Evolutionary conservation across 331 rosid genomes (phyloP).

Genomic region (Rosa hybrid): DNA sequence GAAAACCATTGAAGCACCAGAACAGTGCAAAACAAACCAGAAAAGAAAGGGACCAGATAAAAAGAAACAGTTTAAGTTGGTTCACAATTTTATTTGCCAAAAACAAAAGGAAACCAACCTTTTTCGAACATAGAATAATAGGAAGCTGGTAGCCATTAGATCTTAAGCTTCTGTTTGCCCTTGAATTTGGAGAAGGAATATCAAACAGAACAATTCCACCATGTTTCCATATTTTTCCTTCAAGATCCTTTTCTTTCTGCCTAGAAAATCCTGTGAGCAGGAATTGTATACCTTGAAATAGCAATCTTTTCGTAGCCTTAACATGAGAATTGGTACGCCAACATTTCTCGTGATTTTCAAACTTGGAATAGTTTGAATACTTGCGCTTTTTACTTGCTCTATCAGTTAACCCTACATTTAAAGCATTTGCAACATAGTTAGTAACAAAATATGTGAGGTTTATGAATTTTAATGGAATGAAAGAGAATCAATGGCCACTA

Average conservation of each 20-base stretch:
- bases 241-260: constrained; percentile 57
- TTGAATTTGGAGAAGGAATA: constrained; percentile 63
- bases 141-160: constrained; percentile 48
- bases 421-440: constrained; percentile 14
- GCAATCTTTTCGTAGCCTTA: constrained; percentile 39
- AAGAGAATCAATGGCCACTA: constrained; percentile 12
- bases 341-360: constrained; percentile 31
- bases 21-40: neutral
- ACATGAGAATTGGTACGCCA: constrained; percentile 34
- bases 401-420: constrained; percentile 52
- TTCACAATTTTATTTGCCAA: neutral
- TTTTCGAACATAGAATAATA: constrained; percentile 60
- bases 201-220: constrained; percentile 73
- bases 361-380: constrained; percentile 37
- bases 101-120: constrained; percentile 49
- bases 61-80: neutral
- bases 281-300: constrained; percentile 72
- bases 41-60: constrained; percentile 13
- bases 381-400: constrained; percentile 40
- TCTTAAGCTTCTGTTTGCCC: constrained; percentile 45
- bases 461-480: neutral
- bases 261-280: constrained; percentile 80
- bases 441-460: neutral
- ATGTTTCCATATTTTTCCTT: constrained; percentile 58
- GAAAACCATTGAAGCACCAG: neutral